Conservation (phyloP, 768 basidiomycete genomes). For the Leccinum fibrillosum region DNA sequence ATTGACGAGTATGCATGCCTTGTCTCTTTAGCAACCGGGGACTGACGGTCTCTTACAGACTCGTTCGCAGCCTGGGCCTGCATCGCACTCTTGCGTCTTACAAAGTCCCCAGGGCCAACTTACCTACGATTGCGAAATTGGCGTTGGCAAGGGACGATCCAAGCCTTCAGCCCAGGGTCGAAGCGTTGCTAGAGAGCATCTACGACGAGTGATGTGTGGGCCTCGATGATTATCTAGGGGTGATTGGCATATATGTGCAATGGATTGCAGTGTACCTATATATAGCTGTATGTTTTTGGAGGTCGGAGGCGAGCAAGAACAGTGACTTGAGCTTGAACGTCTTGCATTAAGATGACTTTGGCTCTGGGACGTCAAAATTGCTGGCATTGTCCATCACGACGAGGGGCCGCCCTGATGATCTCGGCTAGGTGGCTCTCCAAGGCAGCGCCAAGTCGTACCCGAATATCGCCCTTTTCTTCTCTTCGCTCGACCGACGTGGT, state of each 20-base stretch:
- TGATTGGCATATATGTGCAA: neutral
- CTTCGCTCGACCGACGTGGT: neutral
- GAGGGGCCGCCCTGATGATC: constrained; percentile 6
- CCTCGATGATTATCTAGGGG: neutral
- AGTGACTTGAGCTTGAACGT: no score
- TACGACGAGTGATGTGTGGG: constrained; percentile 25
- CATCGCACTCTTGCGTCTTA: constrained; percentile 56
- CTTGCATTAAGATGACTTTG: constrained; percentile 13
- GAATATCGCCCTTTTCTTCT: neutral
- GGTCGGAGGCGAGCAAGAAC: no score
- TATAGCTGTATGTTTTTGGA: neutral
- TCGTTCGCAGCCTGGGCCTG: constrained; percentile 58
- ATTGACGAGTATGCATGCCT: constrained; percentile 49
- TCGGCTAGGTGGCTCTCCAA: constrained; percentile 11
- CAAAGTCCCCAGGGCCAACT: constrained; percentile 57
- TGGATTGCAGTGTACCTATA: neutral
- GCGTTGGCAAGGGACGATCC: constrained; percentile 33
- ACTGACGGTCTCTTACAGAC: constrained; percentile 36
- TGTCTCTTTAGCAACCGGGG: neutral
- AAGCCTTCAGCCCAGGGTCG: constrained; percentile 36
- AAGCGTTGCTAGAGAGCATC: constrained; percentile 48
- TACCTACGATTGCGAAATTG: constrained; percentile 47
- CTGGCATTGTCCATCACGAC: constrained; percentile 13
- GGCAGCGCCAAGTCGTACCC: constrained; percentile 1
- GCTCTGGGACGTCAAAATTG: constrained; percentile 2